phyloP scores from a whole-genome alignment of 139 green algal species.

The Pedinophyceae sp. region DNA sequence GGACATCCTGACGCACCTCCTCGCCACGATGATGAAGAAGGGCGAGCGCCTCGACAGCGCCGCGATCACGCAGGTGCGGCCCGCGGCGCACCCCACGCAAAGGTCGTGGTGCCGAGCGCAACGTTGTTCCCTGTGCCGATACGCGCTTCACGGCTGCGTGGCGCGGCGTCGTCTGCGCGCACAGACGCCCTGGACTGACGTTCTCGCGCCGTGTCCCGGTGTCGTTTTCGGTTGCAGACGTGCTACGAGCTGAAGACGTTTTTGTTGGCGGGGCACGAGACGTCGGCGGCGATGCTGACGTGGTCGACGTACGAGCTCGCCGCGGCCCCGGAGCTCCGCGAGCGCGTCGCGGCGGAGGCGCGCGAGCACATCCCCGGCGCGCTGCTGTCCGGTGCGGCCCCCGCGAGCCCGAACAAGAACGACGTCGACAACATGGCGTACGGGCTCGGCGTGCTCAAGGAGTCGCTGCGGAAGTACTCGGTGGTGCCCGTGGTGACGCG shows the following conservation, averaged over 20 bases:
- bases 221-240: too few species aligned
- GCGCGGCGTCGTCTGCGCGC: background rate
- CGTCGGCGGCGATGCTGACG: slow-evolving; percentile 78
- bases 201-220: too few species aligned
- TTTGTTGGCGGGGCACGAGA: slow-evolving; percentile 88
- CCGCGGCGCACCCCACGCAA: too few species aligned
- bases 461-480: slow-evolving; percentile 47
- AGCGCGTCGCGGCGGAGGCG: slow-evolving; percentile 8
- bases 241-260: slow-evolving; percentile 96
- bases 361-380: background rate
- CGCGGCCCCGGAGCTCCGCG: slow-evolving; percentile 1
- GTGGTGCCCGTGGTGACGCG: slow-evolving; percentile 86
- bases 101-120: too few species aligned
- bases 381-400: background rate
- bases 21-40: background rate
- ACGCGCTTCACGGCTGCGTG: background rate
- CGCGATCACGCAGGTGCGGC: too few species aligned
- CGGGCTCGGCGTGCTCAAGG: slow-evolving; percentile 71
- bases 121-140: too few species aligned
- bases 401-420: slow-evolving; percentile 11
- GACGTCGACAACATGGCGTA: slow-evolving; percentile 48
- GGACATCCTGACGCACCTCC: background rate
- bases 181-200: too few species aligned
- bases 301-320: slow-evolving; percentile 69
- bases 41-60: slow-evolving; percentile 1